Evolutionary conservation across 179 eudicot species (phyloP), one percentile per base, ranked within the genome.

Genomic region (Pouteria campechiana): DNA sequence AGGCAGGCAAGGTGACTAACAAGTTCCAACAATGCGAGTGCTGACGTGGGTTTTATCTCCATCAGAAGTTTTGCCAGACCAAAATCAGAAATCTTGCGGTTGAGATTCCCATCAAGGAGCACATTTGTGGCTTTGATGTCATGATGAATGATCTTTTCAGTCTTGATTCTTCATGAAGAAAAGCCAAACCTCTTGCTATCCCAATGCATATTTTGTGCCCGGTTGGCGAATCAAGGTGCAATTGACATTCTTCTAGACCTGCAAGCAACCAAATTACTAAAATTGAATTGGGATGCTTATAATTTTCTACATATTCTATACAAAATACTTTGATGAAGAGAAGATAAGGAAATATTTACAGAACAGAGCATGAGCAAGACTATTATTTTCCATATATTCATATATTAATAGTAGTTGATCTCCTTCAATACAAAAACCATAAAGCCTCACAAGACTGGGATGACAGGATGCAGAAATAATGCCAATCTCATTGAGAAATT

Each of bases 351-450:
- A 20, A 42, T n/a, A 38, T 36, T 52, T 58, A 68, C 74, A 66
- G 22, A 63, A 69, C 41, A 69, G 55, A 21, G 75, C 75, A 34
- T 70, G 75, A 29, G 70, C 66, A 44, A 69, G 66, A 43, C 74
- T 54, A 39, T 69, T 69, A 34, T 69, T 69, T 32, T 69, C 74
- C 74, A 69, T 21, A 47, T 69, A 63, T 43, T 69, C 75, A 14
- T 69, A 69, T n/a, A 64, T 44, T 3, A 69, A 60, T 52, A 69
- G 20, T 25, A 69, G 55, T 17, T 69, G 70, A 20, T 69, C 59
- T 38, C 56, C 67, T 31, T 58, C 70, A 9, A 63, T 64, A 35
- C 75, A 69, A 17, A 69, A 69, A 41, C 75, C 75, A n/a, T 63
- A 42, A 16, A 68, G 41, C 57, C 58, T 68, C 20, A 68, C 74